Evolutionary conservation across 176 grass and related monocot genomes (phyloP).

Genomic region (Phoenix roebelenii): DNA sequence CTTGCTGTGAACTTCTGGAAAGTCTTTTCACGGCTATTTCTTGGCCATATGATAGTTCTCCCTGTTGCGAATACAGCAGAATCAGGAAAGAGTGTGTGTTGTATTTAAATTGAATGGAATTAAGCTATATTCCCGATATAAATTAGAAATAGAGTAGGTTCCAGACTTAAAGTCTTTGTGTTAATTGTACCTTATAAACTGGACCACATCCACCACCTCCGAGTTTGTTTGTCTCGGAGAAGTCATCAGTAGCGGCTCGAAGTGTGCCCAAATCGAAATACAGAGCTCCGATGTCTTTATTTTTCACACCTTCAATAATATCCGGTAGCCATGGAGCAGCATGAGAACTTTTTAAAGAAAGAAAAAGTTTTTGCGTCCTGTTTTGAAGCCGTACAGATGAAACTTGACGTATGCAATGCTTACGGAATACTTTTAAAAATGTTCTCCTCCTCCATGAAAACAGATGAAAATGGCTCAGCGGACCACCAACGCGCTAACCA

Average conservation of each 20-base stretch:
- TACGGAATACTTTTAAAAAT: not conserved
- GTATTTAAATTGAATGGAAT: too few species aligned
- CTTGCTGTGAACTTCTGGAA: not conserved
- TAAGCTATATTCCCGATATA: too few species aligned
- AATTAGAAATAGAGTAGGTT: too few species aligned
- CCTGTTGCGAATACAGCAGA: not conserved
- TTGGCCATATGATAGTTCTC: not conserved
- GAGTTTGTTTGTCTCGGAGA: not conserved
- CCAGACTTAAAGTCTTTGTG: too few species aligned
- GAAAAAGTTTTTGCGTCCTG: too few species aligned
- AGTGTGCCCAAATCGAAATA: not conserved
- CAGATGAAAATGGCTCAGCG: constrained; percentile 10
- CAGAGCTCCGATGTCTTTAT: not conserved
- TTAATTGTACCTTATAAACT: not conserved
- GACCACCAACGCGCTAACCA: constrained; percentile 14
- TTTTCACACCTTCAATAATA: too few species aligned
- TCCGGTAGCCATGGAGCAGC: too few species aligned
- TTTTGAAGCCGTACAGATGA: too few species aligned
- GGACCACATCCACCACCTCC: not conserved
- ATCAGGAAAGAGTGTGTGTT: not conserved
- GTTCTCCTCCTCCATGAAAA: constrained; percentile 8
- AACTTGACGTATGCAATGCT: too few species aligned
- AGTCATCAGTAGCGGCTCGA: not conserved
- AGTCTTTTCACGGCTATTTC: not conserved
- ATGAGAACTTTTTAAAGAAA: too few species aligned